Evolutionary conservation across 83 land plant species (phyloP).

Genomic region (Diphasiastrum complanatum): DNA sequence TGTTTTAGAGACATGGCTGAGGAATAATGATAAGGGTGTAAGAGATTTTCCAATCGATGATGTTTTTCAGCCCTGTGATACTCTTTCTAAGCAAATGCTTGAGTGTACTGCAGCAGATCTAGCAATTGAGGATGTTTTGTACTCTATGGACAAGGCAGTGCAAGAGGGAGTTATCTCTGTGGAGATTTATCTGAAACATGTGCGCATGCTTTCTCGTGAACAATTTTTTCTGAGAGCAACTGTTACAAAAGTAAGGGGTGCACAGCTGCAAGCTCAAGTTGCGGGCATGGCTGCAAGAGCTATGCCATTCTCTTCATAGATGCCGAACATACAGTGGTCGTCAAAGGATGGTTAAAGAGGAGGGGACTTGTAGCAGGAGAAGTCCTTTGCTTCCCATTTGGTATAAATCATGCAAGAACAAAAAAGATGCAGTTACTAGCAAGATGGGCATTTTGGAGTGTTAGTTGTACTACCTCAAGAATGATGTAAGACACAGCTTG

Average conservation of each 20-base stretch:
- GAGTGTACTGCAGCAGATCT: constrained; percentile 5
- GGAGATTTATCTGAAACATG: constrained; percentile 3
- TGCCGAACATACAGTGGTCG: too few species aligned
- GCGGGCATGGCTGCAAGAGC: constrained; percentile 12
- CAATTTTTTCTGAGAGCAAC: constrained; percentile 9
- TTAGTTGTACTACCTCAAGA: too few species aligned
- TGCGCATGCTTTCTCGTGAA: constrained; percentile 14
- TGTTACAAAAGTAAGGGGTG: constrained; percentile 1
- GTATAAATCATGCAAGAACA: too few species aligned
- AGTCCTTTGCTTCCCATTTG: too few species aligned
- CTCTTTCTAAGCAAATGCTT: constrained; percentile 10
- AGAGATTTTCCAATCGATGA: not conserved
- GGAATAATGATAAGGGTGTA: not conserved
- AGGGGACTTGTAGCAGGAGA: too few species aligned
- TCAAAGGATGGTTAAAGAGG: too few species aligned
- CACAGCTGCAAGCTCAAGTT: constrained; percentile 15
- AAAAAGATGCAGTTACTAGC: too few species aligned
- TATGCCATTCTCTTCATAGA: too few species aligned
- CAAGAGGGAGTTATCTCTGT: constrained; percentile 6
- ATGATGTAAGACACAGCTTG: too few species aligned
- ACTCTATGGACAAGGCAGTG: too few species aligned
- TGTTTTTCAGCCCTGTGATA: constrained; percentile 10
- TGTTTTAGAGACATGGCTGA: constrained; percentile 25
- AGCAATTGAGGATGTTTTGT: constrained; percentile 11
- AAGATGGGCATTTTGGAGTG: too few species aligned